These are phyloP conservation scores for Leccinum barrowsii DNA, from an alignment of 768 basidiomycete genomes.

Conservation along the genomic window DNA sequence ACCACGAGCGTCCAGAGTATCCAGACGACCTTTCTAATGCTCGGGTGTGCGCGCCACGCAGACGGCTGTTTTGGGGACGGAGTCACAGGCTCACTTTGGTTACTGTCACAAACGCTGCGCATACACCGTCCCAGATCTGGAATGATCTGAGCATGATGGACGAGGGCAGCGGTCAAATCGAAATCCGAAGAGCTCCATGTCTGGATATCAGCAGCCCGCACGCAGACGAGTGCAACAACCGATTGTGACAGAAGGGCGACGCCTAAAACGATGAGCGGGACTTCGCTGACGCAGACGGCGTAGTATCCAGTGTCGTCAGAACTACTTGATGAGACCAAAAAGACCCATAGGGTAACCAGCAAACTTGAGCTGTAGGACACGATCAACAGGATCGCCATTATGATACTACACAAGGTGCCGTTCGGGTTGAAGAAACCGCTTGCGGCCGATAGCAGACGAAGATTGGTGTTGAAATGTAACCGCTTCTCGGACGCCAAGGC, in stretches of 20 bases:
- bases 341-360: slow-evolving; percentile 21
- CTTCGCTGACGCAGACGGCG: slow-evolving; percentile 21
- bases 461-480: slow-evolving; percentile 29
- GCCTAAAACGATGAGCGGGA: slow-evolving; percentile 29
- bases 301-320: neutral
- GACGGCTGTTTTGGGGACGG: slow-evolving; percentile 22
- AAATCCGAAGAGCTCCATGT: slow-evolving; percentile 36
- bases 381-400: slow-evolving; percentile 29
- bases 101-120: slow-evolving; percentile 16
- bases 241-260: slow-evolving; percentile 23
- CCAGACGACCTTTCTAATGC: slow-evolving; percentile 19
- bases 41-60: slow-evolving; percentile 26
- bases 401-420: slow-evolving; percentile 18
- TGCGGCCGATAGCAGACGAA: slow-evolving; percentile 26
- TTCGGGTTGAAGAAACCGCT: slow-evolving; percentile 21
- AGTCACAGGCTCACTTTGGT: slow-evolving; percentile 5
- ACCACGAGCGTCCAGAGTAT: slow-evolving; percentile 23
- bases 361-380: slow-evolving; percentile 28
- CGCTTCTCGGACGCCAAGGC: slow-evolving; percentile 24
- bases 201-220: slow-evolving; percentile 19
- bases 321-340: slow-evolving; percentile 13
- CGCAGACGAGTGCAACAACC: slow-evolving; percentile 21
- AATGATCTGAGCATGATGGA: slow-evolving; percentile 26
- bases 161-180: slow-evolving; percentile 30
- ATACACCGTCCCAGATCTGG: slow-evolving; percentile 24